Percentiles rank a stretch among this genome's conserved stretches.
Evolutionary conservation across 2,329 filamentous ascomycete genomes (phyloP).

Genomic region (Rasamsonia emersonii): DNA sequence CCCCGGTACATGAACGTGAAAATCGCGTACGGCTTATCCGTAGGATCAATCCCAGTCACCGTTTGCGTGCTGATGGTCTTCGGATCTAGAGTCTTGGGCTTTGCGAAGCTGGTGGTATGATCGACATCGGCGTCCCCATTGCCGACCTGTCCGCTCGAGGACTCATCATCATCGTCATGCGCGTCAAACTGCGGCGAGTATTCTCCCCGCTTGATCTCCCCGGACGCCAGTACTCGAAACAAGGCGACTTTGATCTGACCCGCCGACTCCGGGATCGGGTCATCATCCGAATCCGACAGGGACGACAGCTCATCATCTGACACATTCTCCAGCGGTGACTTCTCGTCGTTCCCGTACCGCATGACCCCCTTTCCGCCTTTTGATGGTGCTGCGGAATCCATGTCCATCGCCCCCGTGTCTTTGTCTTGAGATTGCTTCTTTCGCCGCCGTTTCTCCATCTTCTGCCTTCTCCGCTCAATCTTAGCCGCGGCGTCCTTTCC

Average conservation of each 20-base stretch:
- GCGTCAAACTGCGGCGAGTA: slow-evolving; percentile 97
- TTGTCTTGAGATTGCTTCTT: slow-evolving; percentile 58
- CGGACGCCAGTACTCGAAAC: slow-evolving; percentile 88
- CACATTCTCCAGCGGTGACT: slow-evolving; percentile 63
- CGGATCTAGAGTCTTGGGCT: slow-evolving; percentile 89
- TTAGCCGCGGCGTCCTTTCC: slow-evolving; percentile 84
- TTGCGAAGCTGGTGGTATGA: slow-evolving; percentile 95
- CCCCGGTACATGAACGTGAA: slow-evolving; percentile 98
- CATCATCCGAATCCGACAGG: slow-evolving; percentile 69
- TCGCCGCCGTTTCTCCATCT: slow-evolving; percentile 75
- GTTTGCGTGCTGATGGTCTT: slow-evolving; percentile 98
- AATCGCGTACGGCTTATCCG: slow-evolving; percentile 89
- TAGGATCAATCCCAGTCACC: slow-evolving; percentile 94
- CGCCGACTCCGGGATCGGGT: slow-evolving; percentile 78
- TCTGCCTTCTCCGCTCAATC: slow-evolving; percentile 53
- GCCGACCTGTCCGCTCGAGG: slow-evolving; percentile 42
- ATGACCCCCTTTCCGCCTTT: slow-evolving; percentile 51
- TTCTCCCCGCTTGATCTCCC: slow-evolving; percentile 95
- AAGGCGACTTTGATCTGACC: slow-evolving; percentile 98
- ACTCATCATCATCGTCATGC: slow-evolving; percentile 83
- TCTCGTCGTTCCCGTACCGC: slow-evolving; percentile 69
- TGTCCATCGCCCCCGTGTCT: slow-evolving; percentile 37
- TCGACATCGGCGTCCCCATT: slow-evolving; percentile 66
- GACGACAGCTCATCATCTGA: slow-evolving; percentile 60
- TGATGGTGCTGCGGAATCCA: slow-evolving; percentile 22